These are phyloP conservation scores for Epichloe uncinata DNA, from an alignment of 2,329 filamentous ascomycete genomes.

Conservation along the genomic window DNA sequence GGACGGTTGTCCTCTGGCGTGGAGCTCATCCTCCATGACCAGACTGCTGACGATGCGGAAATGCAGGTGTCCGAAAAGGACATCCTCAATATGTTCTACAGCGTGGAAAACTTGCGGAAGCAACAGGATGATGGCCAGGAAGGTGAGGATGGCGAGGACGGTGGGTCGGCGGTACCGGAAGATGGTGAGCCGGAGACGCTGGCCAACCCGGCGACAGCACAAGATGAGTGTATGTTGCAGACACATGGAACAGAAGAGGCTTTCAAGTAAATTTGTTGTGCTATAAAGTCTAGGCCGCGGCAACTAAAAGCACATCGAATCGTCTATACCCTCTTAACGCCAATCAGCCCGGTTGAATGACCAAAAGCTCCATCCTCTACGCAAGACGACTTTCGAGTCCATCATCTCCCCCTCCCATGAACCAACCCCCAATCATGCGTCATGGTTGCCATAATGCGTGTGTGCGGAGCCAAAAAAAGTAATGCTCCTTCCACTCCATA, in stretches of 20 bases:
- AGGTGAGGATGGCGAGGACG: constrained; percentile 7
- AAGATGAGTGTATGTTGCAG: not conserved
- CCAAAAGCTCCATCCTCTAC: constrained; percentile 10
- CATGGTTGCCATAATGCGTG: constrained; percentile 5
- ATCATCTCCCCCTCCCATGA: constrained; percentile 2
- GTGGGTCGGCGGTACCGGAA: not conserved
- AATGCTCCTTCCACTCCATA: not conserved
- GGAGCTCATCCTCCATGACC: constrained; percentile 11
- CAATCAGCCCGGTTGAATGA: constrained; percentile 21
- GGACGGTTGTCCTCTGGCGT: constrained; percentile 18
- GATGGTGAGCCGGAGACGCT: not conserved
- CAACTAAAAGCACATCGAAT: constrained; percentile 21
- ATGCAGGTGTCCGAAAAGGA: constrained; percentile 24
- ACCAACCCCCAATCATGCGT: constrained; percentile 5
- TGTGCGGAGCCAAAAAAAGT: not conserved
- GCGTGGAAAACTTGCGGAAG: constrained; percentile 35
- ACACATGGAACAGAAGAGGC: not conserved
- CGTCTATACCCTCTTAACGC: constrained; percentile 27
- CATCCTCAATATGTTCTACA: constrained; percentile 30
- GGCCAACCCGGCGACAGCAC: not conserved
- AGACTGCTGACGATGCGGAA: constrained; percentile 17
- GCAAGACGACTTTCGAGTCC: constrained; percentile 5
- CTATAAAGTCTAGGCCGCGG: constrained; percentile 12
- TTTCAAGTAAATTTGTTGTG: constrained; percentile 7
- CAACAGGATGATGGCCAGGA: constrained; percentile 14